Conservation (phyloP, 306 rosid genomes). For the Prosopis cineraria region DNA sequence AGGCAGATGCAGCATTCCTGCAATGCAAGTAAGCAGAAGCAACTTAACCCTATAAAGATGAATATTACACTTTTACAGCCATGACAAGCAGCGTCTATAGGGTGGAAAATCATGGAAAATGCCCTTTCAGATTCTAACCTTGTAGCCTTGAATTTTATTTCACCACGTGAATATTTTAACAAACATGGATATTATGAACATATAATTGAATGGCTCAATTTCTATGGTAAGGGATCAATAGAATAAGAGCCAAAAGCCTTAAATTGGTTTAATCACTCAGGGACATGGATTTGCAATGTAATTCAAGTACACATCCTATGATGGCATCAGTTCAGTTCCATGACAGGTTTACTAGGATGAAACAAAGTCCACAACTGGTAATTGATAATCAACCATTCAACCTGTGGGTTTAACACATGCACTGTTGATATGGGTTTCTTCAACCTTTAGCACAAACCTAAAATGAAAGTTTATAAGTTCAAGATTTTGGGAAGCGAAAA, state of each 20-base stretch:
- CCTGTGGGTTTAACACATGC: background rate
- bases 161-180: background rate
- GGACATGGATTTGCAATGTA: background rate
- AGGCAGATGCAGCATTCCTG: slow-evolving; percentile 93
- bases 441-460: background rate
- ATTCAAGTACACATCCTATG: background rate
- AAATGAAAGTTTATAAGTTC: background rate
- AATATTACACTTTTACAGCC: background rate
- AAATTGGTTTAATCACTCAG: background rate
- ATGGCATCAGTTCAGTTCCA: background rate
- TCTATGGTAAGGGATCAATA: background rate
- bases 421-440: background rate
- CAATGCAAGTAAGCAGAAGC: slow-evolving; percentile 30
- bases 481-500: background rate
- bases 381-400: background rate
- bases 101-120: background rate
- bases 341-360: background rate
- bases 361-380: background rate
- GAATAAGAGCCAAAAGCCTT: background rate
- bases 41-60: slow-evolving; percentile 19
- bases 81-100: background rate
- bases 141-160: background rate
- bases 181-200: background rate
- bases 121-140: background rate
- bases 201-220: background rate